phyloP scores from a whole-genome alignment of 805 yeast species.

The Zygosaccharomyces pseudorouxii region DNA sequence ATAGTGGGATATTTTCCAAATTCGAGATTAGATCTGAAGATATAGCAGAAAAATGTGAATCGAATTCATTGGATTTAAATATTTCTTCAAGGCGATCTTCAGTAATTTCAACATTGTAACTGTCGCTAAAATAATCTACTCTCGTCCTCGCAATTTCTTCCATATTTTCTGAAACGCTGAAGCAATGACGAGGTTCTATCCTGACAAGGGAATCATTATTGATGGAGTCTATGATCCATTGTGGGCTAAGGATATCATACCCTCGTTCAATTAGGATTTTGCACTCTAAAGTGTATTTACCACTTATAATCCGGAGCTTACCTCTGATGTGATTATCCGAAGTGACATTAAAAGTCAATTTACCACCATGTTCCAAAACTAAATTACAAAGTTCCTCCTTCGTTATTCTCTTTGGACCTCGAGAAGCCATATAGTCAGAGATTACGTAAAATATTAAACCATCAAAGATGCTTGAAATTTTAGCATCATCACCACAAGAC shows the following conservation, averaged over 20 bases:
- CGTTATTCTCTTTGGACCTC: conserved; percentile 25
- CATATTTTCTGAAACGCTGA: conserved; percentile 37
- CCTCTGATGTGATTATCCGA: conserved; percentile 11
- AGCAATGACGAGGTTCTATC: conserved; percentile 59
- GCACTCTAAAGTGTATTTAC: conserved; percentile 39
- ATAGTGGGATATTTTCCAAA: conserved; percentile 20
- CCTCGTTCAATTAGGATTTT: conserved; percentile 41
- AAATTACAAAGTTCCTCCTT: conserved; percentile 37
- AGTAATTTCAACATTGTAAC: conserved; percentile 36
- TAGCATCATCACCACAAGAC: conserved; percentile 4
- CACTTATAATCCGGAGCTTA: conserved; percentile 36
- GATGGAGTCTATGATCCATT: conserved; percentile 67
- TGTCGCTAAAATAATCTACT: conserved; percentile 61
- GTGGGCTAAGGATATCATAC: conserved; percentile 58
- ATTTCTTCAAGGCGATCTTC: conserved; percentile 16
- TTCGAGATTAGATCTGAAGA: conserved; percentile 8
- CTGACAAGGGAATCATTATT: conserved; percentile 36
- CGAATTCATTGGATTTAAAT: conserved; percentile 8
- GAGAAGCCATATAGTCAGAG: conserved; percentile 42
- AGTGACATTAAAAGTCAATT: conserved; percentile 37
- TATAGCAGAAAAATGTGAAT: conserved; percentile 6
- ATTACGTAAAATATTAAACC: conserved; percentile 47
- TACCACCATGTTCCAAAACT: conserved; percentile 50
- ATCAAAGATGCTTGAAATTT: conserved; percentile 39
- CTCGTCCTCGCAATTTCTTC: conserved; percentile 30